Evolutionary conservation across 208 protist species (phyloP), one percentile per base, ranked within the genome.

Genomic region (Trypanosoma melophagium): DNA sequence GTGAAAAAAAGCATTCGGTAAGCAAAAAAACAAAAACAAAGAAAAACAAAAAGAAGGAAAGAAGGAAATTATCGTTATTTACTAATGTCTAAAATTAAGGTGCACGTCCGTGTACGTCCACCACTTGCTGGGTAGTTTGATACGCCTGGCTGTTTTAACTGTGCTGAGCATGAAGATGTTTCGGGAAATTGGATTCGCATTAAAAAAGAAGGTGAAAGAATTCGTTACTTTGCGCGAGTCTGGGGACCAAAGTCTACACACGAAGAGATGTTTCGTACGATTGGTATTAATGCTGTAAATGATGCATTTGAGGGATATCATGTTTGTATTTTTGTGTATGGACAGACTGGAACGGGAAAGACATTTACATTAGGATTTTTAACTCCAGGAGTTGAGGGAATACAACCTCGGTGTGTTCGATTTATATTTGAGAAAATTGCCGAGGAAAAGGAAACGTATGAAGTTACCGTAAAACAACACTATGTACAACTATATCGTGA

Each of bases 321-420:
- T 74, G 90, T 84, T 49, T 93, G 87, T n/a, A 91, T 96, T 47
- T 90, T 97, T 79, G 87, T 91, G 38, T 97, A 97, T 65, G 91
- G 92, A 4, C 94, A 97, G 78, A 97, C 94, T 7, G 92, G 95
- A 25, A 97, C 94, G 8, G 96, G 96, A 14, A 98, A 98, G 80
- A 98, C 94, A 13, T 96, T 92, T 82, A 98, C 96, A 7, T 98
- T 98, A 95, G 81, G 88, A 65, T 87, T 89, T 24, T 80, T 85
- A 58, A 82, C 84, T 2, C 41, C 22, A 31, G 69, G 66, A 24
- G 1, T 66, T 2, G 66, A 75, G 38, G 69, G 69, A 3, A 66
- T 75, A 35, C 61, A 73, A 60, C 66, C 66, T 10, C 63, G 41
- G 31, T 40, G 44, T 31, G 50, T 73, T 24, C 17, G 35, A 28